Evolutionary conservation across 1,284 basidiomycete genomes (phyloP).

Genomic region (Trametes hirsuta): DNA sequence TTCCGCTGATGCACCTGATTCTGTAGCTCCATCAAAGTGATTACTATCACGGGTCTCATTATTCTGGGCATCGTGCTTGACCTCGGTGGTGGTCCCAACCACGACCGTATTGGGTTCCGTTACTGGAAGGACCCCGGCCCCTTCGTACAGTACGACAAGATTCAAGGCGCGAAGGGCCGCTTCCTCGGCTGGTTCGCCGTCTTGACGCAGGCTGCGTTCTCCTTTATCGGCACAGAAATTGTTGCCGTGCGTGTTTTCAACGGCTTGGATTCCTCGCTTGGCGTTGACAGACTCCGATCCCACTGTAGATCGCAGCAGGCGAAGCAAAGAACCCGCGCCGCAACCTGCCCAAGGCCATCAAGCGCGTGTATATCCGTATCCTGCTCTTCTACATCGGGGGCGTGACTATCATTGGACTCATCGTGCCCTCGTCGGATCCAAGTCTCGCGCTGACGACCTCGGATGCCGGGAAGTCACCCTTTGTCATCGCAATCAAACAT

Average conservation of each 20-base stretch:
- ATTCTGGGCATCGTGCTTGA: conserved; percentile 63
- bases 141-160: conserved; percentile 48
- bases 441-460: conserved; percentile 56
- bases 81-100: conserved; percentile 59
- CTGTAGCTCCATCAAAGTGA: conserved; percentile 58
- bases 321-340: conserved; percentile 74
- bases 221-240: conserved; percentile 77
- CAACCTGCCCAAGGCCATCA: conserved; percentile 70
- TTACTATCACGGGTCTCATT: conserved; percentile 53
- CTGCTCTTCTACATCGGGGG: conserved; percentile 70
- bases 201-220: conserved; percentile 68
- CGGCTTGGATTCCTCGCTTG: not conserved
- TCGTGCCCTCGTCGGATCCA: conserved; percentile 71
- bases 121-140: conserved; percentile 61
- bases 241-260: conserved; percentile 61
- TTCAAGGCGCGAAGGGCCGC: conserved; percentile 50
- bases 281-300: not conserved
- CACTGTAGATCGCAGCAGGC: conserved; percentile 67
- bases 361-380: conserved; percentile 75
- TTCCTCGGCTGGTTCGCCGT: conserved; percentile 60
- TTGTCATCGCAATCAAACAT: conserved; percentile 78
- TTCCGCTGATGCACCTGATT: not conserved
- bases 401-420: conserved; percentile 67
- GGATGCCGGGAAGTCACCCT: conserved; percentile 76
- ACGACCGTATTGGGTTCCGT: conserved; percentile 54